Conservation (phyloP, 805 yeast species). For the Pichia scutulata region DNA sequence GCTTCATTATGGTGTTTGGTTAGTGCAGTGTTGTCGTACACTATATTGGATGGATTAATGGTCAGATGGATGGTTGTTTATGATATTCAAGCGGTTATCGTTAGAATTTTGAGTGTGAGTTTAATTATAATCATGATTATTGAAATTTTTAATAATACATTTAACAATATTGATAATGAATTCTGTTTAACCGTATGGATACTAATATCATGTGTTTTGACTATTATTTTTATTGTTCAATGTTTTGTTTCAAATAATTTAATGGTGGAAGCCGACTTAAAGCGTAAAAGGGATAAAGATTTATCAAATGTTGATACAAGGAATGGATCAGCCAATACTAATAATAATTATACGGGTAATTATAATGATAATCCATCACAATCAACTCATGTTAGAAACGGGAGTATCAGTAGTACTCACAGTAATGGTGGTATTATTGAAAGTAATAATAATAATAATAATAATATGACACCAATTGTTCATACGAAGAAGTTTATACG, state of each 20-base stretch:
- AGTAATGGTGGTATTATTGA: constrained; percentile 1
- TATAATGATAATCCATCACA: background rate
- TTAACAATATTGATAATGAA: constrained; percentile 52
- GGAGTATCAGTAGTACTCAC: background rate
- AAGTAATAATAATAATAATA: no score
- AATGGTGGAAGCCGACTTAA: constrained; percentile 27
- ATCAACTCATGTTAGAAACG: background rate
- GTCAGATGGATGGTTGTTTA: constrained; percentile 91
- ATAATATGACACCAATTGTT: no score
- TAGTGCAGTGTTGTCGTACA: constrained; percentile 74
- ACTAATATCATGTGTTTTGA: constrained; percentile 74
- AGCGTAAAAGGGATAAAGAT: constrained; percentile 9
- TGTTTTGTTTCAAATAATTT: constrained; percentile 79
- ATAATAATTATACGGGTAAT: background rate
- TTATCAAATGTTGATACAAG: background rate
- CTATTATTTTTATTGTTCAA: constrained; percentile 74
- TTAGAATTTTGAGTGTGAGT: constrained; percentile 79
- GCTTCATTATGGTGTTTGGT: constrained; percentile 93
- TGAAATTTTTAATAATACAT: constrained; percentile 55
- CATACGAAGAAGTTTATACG: background rate
- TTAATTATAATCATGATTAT: constrained; percentile 64
- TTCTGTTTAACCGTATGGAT: constrained; percentile 89
- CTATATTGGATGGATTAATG: constrained; percentile 82
- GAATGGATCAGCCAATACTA: background rate
- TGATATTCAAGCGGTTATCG: constrained; percentile 79